Percentiles rank a stretch among this genome's conserved stretches.
These are phyloP conservation scores for Phytophthora citricola DNA, from an alignment of 352 stramenopile genomes.

Conservation along the genomic window DNA sequence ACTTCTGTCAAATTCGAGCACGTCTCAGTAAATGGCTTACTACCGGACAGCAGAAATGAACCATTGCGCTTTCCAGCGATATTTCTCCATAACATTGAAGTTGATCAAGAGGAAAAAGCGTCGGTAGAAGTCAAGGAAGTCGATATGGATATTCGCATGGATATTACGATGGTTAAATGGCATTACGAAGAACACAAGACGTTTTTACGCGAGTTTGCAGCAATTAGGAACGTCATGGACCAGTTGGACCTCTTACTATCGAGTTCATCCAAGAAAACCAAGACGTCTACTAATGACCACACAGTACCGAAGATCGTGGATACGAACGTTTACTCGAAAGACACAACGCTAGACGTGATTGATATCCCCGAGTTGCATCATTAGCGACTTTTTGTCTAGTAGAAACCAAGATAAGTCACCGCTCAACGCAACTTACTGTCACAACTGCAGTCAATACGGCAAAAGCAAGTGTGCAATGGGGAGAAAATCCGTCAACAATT, in stretches of 20 bases:
- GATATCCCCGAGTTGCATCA: slow-evolving; percentile 37
- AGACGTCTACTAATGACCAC: slow-evolving; percentile 11
- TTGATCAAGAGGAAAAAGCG: slow-evolving; percentile 37
- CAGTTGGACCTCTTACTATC: slow-evolving; percentile 47
- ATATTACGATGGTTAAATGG: slow-evolving; percentile 41
- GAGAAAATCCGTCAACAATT: slow-evolving; percentile 19
- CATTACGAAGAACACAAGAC: slow-evolving; percentile 35
- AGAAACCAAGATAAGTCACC: slow-evolving; percentile 33
- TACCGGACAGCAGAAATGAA: slow-evolving; percentile 9
- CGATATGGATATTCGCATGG: slow-evolving; percentile 38
- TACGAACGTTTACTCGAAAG: slow-evolving; percentile 36
- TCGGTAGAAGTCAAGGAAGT: slow-evolving; percentile 32
- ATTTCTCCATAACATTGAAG: slow-evolving; percentile 32
- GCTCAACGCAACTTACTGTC: slow-evolving; percentile 35
- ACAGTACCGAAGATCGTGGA: slow-evolving; percentile 28
- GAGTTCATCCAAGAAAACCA: slow-evolving; percentile 28
- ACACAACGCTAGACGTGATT: slow-evolving; percentile 27
- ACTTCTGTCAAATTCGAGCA: slow-evolving; percentile 28
- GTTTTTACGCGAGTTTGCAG: slow-evolving; percentile 41
- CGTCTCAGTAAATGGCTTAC: slow-evolving; percentile 32
- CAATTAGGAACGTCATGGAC: slow-evolving; percentile 39
- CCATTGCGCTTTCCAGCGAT: slow-evolving; percentile 22
- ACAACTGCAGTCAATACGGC: slow-evolving; percentile 41
- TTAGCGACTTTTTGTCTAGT: slow-evolving; percentile 26
- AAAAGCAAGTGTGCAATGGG: slow-evolving; percentile 34